These are phyloP conservation scores for Claviceps humidiphila DNA, from an alignment of 2,329 filamentous ascomycete species.

Conservation along the genomic window DNA sequence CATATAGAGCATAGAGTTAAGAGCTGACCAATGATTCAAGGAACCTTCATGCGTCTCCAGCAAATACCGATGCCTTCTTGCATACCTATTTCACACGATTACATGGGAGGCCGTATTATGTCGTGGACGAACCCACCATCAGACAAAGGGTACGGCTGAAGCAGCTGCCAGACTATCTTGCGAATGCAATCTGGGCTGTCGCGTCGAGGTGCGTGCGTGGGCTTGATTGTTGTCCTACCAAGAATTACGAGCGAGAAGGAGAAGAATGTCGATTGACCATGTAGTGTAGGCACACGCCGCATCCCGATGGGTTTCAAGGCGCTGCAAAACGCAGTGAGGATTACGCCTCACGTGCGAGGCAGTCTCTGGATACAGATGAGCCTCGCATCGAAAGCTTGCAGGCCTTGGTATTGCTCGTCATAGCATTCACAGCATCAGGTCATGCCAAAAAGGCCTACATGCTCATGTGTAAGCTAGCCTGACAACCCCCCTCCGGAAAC, in stretches of 20 bases:
- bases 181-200: slow-evolving; percentile 47
- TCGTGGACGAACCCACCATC: slow-evolving; percentile 64
- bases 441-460: slow-evolving; percentile 79
- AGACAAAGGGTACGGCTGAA: slow-evolving; percentile 58
- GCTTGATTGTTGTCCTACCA: slow-evolving; percentile 1
- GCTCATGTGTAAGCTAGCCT: slow-evolving; percentile 49
- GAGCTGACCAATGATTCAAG: slow-evolving; percentile 15
- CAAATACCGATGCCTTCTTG: slow-evolving; percentile 50
- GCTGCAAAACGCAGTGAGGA: slow-evolving; percentile 58
- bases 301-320: slow-evolving; percentile 53
- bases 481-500: background rate
- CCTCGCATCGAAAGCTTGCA: slow-evolving; percentile 69
- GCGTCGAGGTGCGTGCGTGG: slow-evolving; percentile 39
- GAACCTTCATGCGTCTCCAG: slow-evolving; percentile 30
- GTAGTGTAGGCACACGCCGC: slow-evolving; percentile 46
- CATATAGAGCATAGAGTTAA: background rate
- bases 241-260: background rate
- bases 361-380: slow-evolving; percentile 64
- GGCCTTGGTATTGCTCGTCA: slow-evolving; percentile 59
- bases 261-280: background rate
- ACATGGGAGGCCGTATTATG: slow-evolving; percentile 70
- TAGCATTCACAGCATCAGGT: slow-evolving; percentile 63
- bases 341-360: slow-evolving; percentile 55
- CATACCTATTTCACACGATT: slow-evolving; percentile 70
- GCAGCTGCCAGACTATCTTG: slow-evolving; percentile 44